phyloP scores from a whole-genome alignment of 306 rosid species.

The Rosa persica region DNA sequence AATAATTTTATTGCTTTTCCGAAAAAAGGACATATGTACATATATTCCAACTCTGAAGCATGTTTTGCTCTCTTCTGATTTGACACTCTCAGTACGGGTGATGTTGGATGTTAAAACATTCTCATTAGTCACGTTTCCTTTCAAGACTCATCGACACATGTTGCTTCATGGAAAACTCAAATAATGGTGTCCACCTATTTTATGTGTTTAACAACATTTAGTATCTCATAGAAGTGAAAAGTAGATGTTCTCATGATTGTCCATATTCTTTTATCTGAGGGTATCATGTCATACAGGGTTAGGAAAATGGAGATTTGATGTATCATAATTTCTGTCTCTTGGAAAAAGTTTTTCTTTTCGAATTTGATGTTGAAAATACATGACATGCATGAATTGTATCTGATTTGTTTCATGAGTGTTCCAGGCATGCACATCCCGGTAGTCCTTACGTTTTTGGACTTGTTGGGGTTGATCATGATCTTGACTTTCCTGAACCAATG shows the following conservation, averaged over 20 bases:
- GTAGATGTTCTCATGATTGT: neutral
- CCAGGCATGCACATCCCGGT: constrained; percentile 99
- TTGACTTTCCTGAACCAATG: constrained; percentile 98
- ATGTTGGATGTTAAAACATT: neutral
- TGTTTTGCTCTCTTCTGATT: neutral
- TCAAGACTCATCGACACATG: neutral
- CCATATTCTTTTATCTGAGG: neutral
- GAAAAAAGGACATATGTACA: neutral
- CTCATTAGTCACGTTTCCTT: neutral
- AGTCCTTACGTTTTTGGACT: constrained; percentile 96
- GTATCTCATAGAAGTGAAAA: neutral
- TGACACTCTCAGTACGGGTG: neutral
- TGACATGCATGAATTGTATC: constrained; percentile 17
- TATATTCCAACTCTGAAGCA: constrained; percentile 1
- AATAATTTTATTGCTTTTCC: neutral
- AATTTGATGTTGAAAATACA: neutral
- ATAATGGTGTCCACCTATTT: neutral
- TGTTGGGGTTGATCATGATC: constrained; percentile 84
- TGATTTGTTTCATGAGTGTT: constrained; percentile 27
- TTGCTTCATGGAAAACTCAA: constrained; percentile 3
- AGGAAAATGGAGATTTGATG: neutral
- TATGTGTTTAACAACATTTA: neutral
- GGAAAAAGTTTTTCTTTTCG: neutral
- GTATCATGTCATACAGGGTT: neutral
- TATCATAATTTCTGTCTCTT: neutral